A percentile compares a stretch with the other conserved stretches of the same genome.
Conservation (phyloP, 805 yeast species). For the Cyberlindnera saturnus region DNA sequence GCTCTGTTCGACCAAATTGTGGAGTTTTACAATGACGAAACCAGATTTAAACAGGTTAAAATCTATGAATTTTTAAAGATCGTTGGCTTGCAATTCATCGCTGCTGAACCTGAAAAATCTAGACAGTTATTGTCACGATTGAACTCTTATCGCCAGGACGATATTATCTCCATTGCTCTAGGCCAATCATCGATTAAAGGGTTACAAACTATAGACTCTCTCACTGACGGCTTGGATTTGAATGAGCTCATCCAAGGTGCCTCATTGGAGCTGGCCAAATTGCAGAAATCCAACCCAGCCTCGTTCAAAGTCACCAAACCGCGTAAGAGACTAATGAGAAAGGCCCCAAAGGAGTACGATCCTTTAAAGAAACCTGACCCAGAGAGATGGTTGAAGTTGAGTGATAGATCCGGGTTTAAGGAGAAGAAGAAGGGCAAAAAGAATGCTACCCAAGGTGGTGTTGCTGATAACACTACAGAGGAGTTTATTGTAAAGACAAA, state of each 20-base stretch:
- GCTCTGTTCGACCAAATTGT: conserved; percentile 24
- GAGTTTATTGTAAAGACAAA: conserved; percentile 20
- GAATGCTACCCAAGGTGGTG: conserved; percentile 57
- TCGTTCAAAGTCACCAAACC: conserved; percentile 22
- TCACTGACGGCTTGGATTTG: conserved; percentile 27
- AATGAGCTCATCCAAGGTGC: conserved; percentile 24
- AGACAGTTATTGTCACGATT: conserved; percentile 17
- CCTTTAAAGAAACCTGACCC: conserved; percentile 39
- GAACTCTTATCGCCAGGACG: conserved; percentile 23
- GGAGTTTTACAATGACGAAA: background rate
- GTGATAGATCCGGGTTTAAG: conserved; percentile 79
- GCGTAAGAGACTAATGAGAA: conserved; percentile 28
- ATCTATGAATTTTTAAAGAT: conserved; percentile 26
- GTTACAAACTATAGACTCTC: conserved; percentile 22
- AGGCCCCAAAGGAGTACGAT: conserved; percentile 37
- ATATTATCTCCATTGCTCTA: conserved; percentile 25
- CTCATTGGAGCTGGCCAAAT: conserved; percentile 10
- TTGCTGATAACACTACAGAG: conserved; percentile 41
- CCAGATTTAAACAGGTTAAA: conserved; percentile 10
- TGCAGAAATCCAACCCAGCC: conserved; percentile 7
- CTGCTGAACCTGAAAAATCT: conserved; percentile 5
- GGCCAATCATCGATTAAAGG: conserved; percentile 15
- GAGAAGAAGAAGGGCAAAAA: conserved; percentile 37
- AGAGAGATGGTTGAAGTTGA: conserved; percentile 90
- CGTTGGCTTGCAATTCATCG: conserved; percentile 32